These are phyloP conservation scores for Debaryomycetaceae sp. DNA, from an alignment of 1,139 yeast genomes.

Conservation along the genomic window DNA sequence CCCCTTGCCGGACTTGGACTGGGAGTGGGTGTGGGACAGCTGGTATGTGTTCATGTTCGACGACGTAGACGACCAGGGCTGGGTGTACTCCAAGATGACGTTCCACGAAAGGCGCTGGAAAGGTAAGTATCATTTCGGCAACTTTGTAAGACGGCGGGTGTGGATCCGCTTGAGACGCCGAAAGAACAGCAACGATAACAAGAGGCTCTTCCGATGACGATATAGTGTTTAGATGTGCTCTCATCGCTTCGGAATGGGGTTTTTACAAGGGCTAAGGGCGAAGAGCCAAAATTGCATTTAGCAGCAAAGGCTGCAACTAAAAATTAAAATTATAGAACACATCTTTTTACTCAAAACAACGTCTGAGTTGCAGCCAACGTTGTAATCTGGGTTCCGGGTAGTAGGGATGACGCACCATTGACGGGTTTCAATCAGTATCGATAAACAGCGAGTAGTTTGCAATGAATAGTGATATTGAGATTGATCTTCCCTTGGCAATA, in stretches of 20 bases:
- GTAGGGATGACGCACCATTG: too few relatives aligned
- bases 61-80: conserved; percentile 76
- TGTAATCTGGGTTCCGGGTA: not conserved
- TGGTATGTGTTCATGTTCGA: conserved; percentile 74
- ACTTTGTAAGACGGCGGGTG: conserved; percentile 55
- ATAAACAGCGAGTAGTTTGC: not conserved
- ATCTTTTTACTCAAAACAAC: not conserved
- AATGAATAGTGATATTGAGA: not conserved
- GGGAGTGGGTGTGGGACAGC: conserved; percentile 71
- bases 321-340: not conserved
- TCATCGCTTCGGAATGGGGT: too few relatives aligned
- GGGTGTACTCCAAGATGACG: conserved; percentile 56
- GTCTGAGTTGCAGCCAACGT: not conserved
- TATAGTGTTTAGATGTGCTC: not conserved
- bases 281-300: not conserved
- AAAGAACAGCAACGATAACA: not conserved
- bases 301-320: not conserved
- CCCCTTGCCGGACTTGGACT: conserved; percentile 62
- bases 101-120: conserved; percentile 55
- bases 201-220: not conserved
- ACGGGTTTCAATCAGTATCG: too few relatives aligned
- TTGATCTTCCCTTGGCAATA: conserved; percentile 12
- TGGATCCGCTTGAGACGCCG: conserved; percentile 50
- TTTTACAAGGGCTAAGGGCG: not conserved
- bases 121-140: conserved; percentile 53